phyloP scores from a whole-genome alignment of 2,329 filamentous ascomycete species.

The Talaromyces sp. region DNA sequence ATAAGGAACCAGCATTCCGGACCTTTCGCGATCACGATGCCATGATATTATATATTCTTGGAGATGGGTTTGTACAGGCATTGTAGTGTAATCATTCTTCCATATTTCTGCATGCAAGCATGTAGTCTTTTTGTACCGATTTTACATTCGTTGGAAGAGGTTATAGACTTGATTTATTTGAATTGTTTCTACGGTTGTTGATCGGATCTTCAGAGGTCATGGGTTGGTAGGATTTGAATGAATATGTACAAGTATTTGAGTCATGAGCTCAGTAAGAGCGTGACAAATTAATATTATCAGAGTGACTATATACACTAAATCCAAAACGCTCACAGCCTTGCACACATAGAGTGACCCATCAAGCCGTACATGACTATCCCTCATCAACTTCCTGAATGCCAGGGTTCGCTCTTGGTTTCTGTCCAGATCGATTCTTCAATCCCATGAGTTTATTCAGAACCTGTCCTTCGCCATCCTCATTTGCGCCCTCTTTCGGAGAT shows the following conservation, averaged over 20 bases:
- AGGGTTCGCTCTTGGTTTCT: constrained; percentile 34
- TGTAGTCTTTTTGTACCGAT: background rate
- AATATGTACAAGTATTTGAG: constrained; percentile 4
- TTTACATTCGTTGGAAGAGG: background rate
- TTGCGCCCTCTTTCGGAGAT: constrained; percentile 16
- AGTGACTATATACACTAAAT: background rate
- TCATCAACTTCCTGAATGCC: constrained; percentile 38
- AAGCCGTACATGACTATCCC: background rate
- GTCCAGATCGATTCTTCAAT: constrained; percentile 24
- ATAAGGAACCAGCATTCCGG: constrained; percentile 38
- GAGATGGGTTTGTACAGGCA: constrained; percentile 23
- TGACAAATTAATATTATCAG: background rate
- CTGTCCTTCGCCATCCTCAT: constrained; percentile 25
- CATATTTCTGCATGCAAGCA: constrained; percentile 7
- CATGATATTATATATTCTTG: constrained; percentile 27
- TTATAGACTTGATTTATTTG: background rate
- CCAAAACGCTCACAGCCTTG: background rate
- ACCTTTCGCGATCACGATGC: constrained; percentile 24
- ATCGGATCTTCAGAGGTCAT: background rate
- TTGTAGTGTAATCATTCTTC: constrained; percentile 26
- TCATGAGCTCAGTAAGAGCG: background rate
- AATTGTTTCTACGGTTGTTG: background rate
- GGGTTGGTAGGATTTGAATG: background rate
- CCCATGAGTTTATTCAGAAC: constrained; percentile 40
- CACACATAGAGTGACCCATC: background rate